Base-by-base conservation (phyloP, 2,329 filamentous ascomycete genomes). In the Orbilia blumenaviensis region DNA sequence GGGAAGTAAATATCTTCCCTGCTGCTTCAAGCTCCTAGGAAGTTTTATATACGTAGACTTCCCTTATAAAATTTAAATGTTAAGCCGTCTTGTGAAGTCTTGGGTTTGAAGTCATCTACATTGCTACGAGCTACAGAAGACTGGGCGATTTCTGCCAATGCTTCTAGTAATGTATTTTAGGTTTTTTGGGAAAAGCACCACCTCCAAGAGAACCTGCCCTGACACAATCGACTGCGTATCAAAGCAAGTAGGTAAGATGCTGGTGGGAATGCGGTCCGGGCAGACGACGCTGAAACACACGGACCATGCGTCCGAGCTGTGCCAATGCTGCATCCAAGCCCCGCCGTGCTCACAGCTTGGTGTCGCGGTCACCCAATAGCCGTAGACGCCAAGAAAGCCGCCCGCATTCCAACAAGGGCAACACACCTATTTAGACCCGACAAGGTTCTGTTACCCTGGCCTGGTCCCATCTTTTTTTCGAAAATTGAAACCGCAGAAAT, bases 211-310 rank as follows among this genome's bases (percentile, higher is more conserved):
- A 18, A 61, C 10, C n/a, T 10, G n/a, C 44, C 46, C 16, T 32
- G 25, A 32, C 9, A 32, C 29, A 12, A 32, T 27, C 16, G 16
- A 48, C 2, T 6, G 27, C 27, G 60, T 25, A 3, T 25, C 12
- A n/a, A 44, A 18, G 1, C 18, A n/a, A 16, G 9, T 18, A 16
- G n/a, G 42, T 14, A 46, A 12, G 25, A 38, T 6, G 41, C 34
- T n/a, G 23, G 62, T 68, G 63, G 64, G 56, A 76, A 64, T 76
- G 50, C 72, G 72, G 72, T 69, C 72, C 72, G 72, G 10, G 50
- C 58, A 61, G 64, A 60, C 38, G 72, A 16, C 48, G 58, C 50
- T 69, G 72, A 76, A 76, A 76, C 72, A 58, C 63, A 69, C 64
- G 48, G 42, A 29, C 72, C 63, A 63, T 60, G 54, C 56, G 36